Evolutionary conservation across 306 rosid species (phyloP).

Genomic region (Biancaea sappan): DNA sequence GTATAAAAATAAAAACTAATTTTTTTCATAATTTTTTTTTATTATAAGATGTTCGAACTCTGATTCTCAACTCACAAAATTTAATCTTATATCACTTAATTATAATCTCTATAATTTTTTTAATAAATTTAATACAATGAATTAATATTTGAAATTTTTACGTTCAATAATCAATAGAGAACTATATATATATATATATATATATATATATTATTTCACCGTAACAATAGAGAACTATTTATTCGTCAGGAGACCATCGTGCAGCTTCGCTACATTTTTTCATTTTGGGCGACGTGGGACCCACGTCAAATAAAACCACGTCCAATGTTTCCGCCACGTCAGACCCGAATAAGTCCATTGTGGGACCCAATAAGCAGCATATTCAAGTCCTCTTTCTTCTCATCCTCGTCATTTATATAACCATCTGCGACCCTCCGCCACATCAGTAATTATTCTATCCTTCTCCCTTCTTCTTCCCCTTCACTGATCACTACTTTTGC

Average conservation of each 20-base stretch:
- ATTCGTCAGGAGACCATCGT: background rate
- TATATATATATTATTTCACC: no score
- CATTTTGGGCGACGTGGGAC: background rate
- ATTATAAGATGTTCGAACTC: no score
- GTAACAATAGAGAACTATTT: no score
- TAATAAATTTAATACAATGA: no score
- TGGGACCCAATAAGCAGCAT: slow-evolving; percentile 23
- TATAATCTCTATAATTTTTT: no score
- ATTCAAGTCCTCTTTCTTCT: background rate
- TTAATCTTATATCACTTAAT: no score
- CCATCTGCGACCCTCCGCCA: slow-evolving; percentile 50
- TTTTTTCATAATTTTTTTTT: no score
- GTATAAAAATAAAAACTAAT: no score
- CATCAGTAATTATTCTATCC: slow-evolving; percentile 22
- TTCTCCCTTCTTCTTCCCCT: background rate
- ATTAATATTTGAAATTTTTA: no score
- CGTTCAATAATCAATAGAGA: no score
- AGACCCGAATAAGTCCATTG: background rate
- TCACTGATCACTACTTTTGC: background rate
- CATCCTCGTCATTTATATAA: background rate
- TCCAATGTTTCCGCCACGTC: slow-evolving; percentile 8
- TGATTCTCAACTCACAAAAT: no score
- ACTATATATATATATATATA: no score
- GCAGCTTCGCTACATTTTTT: background rate
- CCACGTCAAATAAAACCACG: background rate